Base-by-base conservation (phyloP, 225 moss, liverwort and hornwort species). In the Takakia lepidozioides region DNA sequence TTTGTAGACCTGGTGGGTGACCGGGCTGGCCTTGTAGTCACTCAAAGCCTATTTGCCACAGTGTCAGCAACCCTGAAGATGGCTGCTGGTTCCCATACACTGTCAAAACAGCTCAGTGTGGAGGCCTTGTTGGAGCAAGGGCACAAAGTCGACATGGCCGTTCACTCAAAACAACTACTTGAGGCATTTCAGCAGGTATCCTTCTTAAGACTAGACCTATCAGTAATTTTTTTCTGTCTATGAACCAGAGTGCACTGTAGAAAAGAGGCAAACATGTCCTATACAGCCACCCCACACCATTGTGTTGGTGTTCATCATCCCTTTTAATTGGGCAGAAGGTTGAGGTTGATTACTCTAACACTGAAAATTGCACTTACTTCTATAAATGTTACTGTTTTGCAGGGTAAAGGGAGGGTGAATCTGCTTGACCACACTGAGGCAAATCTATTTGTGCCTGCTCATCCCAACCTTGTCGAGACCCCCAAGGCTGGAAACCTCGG, bases 1-100 rank as follows among this genome's bases (percentile, higher is more conserved):
- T 65, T 44, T 21, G 5, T 32, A 16, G 65, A 65, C 19, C 40
- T 65, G 1, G 65, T 65, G n/a, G 65, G 65, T 6, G 65, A 65
- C 23, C 65, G 58, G 10, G 65, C 58, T 15, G 65, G 34, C 1
- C 48, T 48, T 29, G 22, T 38, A 14, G 38, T 64, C 14, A 46
- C 23, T 7, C 56, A 56, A 34, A 50, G 40, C 38, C 47, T 64
- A 3, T 19, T 39, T 3, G 46, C 37, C 14, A 38, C 56, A 1
- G 40, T 65, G 10, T 65, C 65, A 14, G 37, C 50, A 49, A 65
- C 49, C 42, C 17, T 65, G 50, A 65, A 65, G 19, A 65, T 65
- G 65, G 65, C 58, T 1, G 48, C 65, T 13, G 58, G 65, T 11
- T 51, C 65, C 39, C 50, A 57, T 13, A 65, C 65, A 3, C 39